Base-by-base conservation (phyloP, 495 filamentous ascomycete species). In the Penicillium pulvis region DNA sequence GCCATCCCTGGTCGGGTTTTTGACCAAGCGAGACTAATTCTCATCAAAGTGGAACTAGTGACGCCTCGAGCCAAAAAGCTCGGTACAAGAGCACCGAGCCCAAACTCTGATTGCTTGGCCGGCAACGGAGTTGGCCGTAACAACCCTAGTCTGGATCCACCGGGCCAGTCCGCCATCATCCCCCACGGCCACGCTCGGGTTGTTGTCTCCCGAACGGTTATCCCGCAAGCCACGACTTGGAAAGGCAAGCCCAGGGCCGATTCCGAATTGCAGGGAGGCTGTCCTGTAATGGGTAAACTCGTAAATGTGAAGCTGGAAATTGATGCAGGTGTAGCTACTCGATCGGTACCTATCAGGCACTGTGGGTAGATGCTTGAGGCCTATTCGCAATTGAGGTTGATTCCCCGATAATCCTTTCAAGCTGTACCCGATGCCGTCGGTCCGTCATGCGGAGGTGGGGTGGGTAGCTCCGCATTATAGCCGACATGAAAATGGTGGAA, bases 41-140 rank as follows among this genome's bases (percentile, higher is more conserved):
- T 8, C 17, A 44, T 4, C 42, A 3, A 9, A 20, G 10, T 14
- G 33, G 20, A 24, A n/a, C 43, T 46, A 46, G 6, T 14, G 23
- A 46, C 17, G 43, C 43, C 19, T 46, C 23, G 4, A 28, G 12
- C 10, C 26, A 33, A 6, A 1, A 23, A 43, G 30, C n/a, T 52
- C 36, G 52, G 51, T 9, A 43, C n/a, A 16, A 43, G 30, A 28
- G 12, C 28, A 23, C 58, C 53, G 48, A 53, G 44, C 47, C 4
- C 14, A 16, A 11, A 16, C 8, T 28, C 31, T 55, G 47, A 51
- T 51, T 51, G 39, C 47, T 42, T 16, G 28, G 30, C 55, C 56
- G 60, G 60, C 51, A 59, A 56, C 52, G 52, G 56, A 56, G 42
- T 36, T 57, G 36, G 50, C 57, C 52, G 57, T 28, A 47, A 51